Evolutionary conservation across 129 eudicot genomes (phyloP).

Genomic region (Helianthus tuberosus): DNA sequence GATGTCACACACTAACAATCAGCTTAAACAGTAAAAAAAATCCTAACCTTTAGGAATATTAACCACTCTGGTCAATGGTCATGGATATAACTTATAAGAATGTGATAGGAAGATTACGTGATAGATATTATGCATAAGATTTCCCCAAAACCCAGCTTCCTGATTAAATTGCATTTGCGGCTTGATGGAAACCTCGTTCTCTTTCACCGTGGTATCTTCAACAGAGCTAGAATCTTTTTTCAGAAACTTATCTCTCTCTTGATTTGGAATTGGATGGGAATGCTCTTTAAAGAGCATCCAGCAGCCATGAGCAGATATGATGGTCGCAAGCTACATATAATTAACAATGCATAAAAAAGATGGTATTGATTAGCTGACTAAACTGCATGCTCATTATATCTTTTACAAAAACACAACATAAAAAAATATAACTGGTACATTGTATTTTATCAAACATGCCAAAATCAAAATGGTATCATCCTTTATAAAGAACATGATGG

Average conservation of each 20-base stretch:
- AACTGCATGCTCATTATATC: not conserved
- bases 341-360: not conserved
- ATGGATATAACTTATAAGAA: not conserved
- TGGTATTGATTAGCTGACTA: not conserved
- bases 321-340: slow-evolving; percentile 60
- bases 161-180: slow-evolving; percentile 25
- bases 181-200: slow-evolving; percentile 16
- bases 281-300: slow-evolving; percentile 42
- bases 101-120: slow-evolving; percentile 46
- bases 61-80: slow-evolving; percentile 1
- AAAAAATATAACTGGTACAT: not conserved
- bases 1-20: slow-evolving; percentile 26
- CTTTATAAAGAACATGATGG: not conserved
- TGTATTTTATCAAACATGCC: not conserved
- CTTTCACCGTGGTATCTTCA: slow-evolving; percentile 4
- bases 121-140: slow-evolving; percentile 54
- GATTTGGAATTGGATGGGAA: slow-evolving; percentile 27
- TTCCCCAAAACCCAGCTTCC: slow-evolving; percentile 56
- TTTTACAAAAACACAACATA: not conserved
- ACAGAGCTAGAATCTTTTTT: slow-evolving; percentile 34
- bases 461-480: not conserved
- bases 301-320: slow-evolving; percentile 75
- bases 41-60: slow-evolving; percentile 4
- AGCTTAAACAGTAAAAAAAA: slow-evolving; percentile 1
- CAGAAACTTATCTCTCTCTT: slow-evolving; percentile 42